Base-by-base conservation (phyloP, 225 moss, liverwort and hornwort genomes). In the Physcomitrellopsis africana region DNA sequence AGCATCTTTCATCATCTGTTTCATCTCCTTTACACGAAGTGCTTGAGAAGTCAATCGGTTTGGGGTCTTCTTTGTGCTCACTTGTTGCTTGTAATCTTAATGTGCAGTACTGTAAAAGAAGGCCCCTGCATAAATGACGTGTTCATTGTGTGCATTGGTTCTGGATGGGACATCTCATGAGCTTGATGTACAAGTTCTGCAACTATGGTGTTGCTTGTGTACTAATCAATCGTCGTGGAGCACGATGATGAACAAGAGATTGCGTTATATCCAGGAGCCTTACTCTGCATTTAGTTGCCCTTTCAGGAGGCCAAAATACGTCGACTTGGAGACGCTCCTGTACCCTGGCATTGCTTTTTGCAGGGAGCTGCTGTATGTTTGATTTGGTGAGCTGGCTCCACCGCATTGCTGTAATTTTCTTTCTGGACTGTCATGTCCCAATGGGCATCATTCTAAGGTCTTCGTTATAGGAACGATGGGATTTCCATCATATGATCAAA, bases 341-440 rank as follows among this genome's bases (percentile, higher is more conserved):
- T 75, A 75, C 71, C 8, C 51, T 14, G 57, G 14, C 10, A 48
- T 72, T 57, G 58, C 22, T n/a, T 64, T 46, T 18, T 51, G 67
- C 83, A 72, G 68, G 65, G 52, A 52, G 41, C 48, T 83, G 51
- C 79, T 67, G 67, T 18, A 57, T 56, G 67, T 68, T 72, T 68
- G 17, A 20, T 12, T 70, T 7, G 22, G 44, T 9, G 20, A 62
- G 22, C 22, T 26, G 17, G 8, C 56, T 67, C 62, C 37, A 56
- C 60, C 68, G 55, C 51, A 19, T 37, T 37, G 49, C 51, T 61
- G 48, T 23, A 66, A 53, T 58, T 18, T 70, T 23, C 44, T 48
- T 55, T 49, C 51, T 51, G 45, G n/a, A 24, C 13, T 46, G 26
- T 54, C 54, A 47, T 63, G 43, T 27, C 10, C 41, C 23, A 44